phyloP scores from a whole-genome alignment of 2,329 filamentous ascomycete species.

The Trichoderma guizhouense region DNA sequence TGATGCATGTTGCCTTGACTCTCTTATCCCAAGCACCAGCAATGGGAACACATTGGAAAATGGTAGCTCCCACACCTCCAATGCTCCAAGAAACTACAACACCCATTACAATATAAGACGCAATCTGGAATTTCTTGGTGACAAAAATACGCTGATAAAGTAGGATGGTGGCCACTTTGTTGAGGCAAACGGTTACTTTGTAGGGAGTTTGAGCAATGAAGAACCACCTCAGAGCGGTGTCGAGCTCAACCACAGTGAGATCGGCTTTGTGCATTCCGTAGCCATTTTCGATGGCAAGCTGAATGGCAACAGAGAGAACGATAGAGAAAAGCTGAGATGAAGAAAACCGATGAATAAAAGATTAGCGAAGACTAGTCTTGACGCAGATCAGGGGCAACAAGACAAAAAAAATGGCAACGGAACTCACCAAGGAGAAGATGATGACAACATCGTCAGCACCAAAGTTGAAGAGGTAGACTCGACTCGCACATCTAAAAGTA shows the following conservation, averaged over 20 bases:
- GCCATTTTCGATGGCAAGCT: slow-evolving; percentile 34
- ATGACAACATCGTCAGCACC: slow-evolving; percentile 40
- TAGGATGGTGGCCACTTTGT: slow-evolving; percentile 48
- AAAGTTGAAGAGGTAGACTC: slow-evolving; percentile 32
- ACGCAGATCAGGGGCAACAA: too few relatives aligned
- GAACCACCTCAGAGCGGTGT: slow-evolving; percentile 36
- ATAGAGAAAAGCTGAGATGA: background rate
- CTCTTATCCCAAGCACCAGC: slow-evolving; percentile 40
- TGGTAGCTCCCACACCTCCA: slow-evolving; percentile 39
- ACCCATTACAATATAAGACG: slow-evolving; percentile 36
- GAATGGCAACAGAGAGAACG: slow-evolving; percentile 11
- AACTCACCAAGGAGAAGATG: slow-evolving; percentile 34
- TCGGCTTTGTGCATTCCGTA: slow-evolving; percentile 39
- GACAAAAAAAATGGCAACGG: background rate
- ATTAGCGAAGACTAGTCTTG: background rate
- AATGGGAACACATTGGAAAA: slow-evolving; percentile 48
- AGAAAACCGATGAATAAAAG: background rate
- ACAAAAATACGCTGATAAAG: slow-evolving; percentile 51
- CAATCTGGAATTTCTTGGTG: slow-evolving; percentile 38
- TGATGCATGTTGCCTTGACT: slow-evolving; percentile 40
- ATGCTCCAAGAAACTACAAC: slow-evolving; percentile 42
- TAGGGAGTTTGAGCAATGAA: slow-evolving; percentile 48
- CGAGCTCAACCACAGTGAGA: slow-evolving; percentile 29
- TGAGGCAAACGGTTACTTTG: slow-evolving; percentile 47
- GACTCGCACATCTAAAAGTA: slow-evolving; percentile 33